Conservation (phyloP, 768 basidiomycete species). For the Thelephora ganbajun region DNA sequence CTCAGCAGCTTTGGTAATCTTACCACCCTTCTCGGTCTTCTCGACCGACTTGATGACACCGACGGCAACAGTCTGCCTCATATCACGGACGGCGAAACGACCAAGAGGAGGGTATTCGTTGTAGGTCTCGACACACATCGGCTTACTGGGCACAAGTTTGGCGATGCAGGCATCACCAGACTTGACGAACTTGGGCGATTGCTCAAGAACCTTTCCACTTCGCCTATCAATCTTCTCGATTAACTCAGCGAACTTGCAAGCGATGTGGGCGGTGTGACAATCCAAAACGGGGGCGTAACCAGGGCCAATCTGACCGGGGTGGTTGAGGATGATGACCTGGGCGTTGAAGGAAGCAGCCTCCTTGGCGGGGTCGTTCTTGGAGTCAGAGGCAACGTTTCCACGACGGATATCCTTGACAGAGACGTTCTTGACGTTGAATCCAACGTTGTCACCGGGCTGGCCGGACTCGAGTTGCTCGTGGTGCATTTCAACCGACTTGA, state of each 20-base stretch:
- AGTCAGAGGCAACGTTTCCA: constrained; percentile 98
- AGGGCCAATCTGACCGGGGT: constrained; percentile 99
- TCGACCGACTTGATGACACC: constrained; percentile 98
- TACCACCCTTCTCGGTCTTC: constrained; percentile 83
- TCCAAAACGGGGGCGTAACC: constrained; percentile 98
- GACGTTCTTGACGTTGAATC: constrained; percentile 99
- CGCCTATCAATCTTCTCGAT: constrained; percentile 99
- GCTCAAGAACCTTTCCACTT: constrained; percentile 86
- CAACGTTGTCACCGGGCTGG: constrained; percentile 97
- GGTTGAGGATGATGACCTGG: constrained; percentile 99
- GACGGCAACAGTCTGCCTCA: constrained; percentile 98
- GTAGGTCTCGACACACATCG: constrained; percentile 91
- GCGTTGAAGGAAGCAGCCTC: constrained; percentile 99
- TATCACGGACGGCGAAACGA: constrained; percentile 99
- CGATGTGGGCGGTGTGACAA: constrained; percentile 99
- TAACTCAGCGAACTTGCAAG: constrained; percentile 98
- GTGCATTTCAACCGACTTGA: constrained; percentile 99
- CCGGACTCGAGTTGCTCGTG: constrained; percentile 96
- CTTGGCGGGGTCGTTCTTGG: constrained; percentile 99
- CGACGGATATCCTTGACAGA: constrained; percentile 99
- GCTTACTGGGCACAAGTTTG: constrained; percentile 93
- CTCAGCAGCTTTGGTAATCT: constrained; percentile 91
- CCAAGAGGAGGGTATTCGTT: constrained; percentile 98
- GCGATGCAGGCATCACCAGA: constrained; percentile 98
- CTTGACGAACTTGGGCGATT: constrained; percentile 93